Evolutionary conservation across 2,329 filamentous ascomycete genomes (phyloP), one percentile per base, ranked within the genome.

Genomic region (Pseudopyricularia cyperi): DNA sequence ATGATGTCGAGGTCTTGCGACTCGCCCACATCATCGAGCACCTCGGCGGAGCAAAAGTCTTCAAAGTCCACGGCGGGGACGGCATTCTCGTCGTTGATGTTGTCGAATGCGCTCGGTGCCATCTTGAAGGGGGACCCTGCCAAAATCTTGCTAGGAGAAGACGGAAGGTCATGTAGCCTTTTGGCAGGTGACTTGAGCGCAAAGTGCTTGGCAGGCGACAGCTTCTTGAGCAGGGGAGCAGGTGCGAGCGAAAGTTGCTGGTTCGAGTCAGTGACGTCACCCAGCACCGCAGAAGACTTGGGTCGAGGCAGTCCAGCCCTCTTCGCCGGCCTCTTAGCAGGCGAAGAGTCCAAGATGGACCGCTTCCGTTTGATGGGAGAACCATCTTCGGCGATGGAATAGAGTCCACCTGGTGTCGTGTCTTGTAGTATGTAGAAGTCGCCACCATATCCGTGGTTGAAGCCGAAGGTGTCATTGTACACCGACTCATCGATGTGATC

Each of bases 1-100:
- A 86, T 75, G 57, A 89, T 83, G 59, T 89, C 85, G 50, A 89
- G 74, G 1, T 76, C 79, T 14, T 76, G 67, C 54, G 71, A 72
- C 44, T 83, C 80, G 53, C 78, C 72, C 3, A 70, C 69, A 39
- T 81, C 79, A 54, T 84, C 80, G 50, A 80, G 69, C 39, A 83
- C 72, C 34, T 80, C 75, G 0, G 71, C 58, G 19, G 71, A 67
- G 58, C 75, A 80, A 30, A 80, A 73, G 7, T 42, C 37, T n/a
- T 42, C 37, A 11, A 42, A 42, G 2, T 19, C 17, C 9, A 42
- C 37, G 37, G n/a, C 22, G 8, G 37, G 37, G 1, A 42, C 37
- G 9, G 37, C 37, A 42, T 42, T 42, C 17, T 42, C 37, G 14
- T 79, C 76, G 7, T 78, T 73, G 46, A 71, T 59, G 2, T 62